A percentile compares a stretch with the other conserved stretches of the same genome.
Evolutionary conservation across 768 basidiomycete genomes (phyloP).

Genomic region (Heimioporus sp.): DNA sequence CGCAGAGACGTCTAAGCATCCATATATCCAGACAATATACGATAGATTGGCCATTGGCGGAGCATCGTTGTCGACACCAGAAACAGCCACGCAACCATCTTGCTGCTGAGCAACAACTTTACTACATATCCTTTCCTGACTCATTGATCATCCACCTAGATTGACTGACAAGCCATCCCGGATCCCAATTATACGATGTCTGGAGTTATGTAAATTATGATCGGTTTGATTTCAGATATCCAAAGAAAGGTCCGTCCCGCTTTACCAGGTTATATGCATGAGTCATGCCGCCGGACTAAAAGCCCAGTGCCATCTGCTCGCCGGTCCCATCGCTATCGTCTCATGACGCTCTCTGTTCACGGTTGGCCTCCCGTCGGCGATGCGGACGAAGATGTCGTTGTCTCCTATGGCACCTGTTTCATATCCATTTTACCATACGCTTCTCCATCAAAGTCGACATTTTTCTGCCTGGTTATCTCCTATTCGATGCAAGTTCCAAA

Average conservation of each 20-base stretch:
- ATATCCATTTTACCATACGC: constrained; percentile 1
- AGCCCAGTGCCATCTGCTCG: neutral
- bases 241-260: constrained; percentile 3
- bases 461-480: constrained; percentile 13
- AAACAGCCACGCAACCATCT: no score
- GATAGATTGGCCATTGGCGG: neutral
- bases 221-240: constrained; percentile 11
- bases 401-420: constrained; percentile 14
- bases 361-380: constrained; percentile 29
- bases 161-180: no score
- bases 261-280: neutral
- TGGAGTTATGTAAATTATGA: neutral
- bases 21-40: no score
- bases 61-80: neutral
- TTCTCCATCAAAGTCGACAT: neutral
- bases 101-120: neutral
- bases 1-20: no score
- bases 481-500: constrained; percentile 6
- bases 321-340: neutral
- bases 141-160: no score
- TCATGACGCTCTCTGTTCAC: constrained; percentile 12
- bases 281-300: constrained; percentile 4
- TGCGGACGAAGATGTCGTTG: constrained; percentile 27
- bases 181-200: no score
- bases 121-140: no score